Base-by-base conservation (phyloP, 2,329 filamentous ascomycete genomes). In the Calonectria hongkongensis region DNA sequence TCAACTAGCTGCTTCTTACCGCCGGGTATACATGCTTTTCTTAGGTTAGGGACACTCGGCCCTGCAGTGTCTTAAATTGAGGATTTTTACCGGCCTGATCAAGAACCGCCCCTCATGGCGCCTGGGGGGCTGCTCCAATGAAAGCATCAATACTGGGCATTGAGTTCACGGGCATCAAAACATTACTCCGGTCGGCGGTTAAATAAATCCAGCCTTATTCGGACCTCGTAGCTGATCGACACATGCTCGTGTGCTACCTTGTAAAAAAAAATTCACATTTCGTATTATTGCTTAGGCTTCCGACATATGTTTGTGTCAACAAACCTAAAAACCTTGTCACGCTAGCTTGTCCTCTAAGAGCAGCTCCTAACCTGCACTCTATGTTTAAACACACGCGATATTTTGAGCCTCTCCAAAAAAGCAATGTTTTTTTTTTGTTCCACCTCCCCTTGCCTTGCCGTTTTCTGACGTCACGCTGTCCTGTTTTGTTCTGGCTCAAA, bases 401-500 rank as follows among this genome's bases (percentile, higher is more conserved):
- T n/a, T 45, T 45, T 45, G 43, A n/a, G 43, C 43, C 43, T 39
- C 33, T 25, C 21, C n/a, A 58, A 58, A 39, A 39, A 58, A 58
- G 30, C 54, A 36, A 54, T 54, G 30, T 58, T 58, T 58, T 56
- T 56, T 36, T 39, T 56, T 9, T 28, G 21, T 21, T 21, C 21
- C 21, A 21, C 21, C 21, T 21, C 21, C 28, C 28, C 33, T 63
- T 21, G 28, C 47, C 48, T 47, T 56, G 47, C 56, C 33, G 18
- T 50, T 51, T 21, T 21, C 48, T 69, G 64, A 72, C 66, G 68
- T 79, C 76, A 79, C 75, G 73, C 74, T 73, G 76, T 76, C 66
- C 73, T 47, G 50, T 28, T 66, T 69, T 45, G 5, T 43, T 21
- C 48, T 45, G 65, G 60, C 21, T 41, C 60, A 64, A 36, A 51